Evolutionary conservation across 805 yeast genomes (phyloP).

Genomic region (Wickerhamiella hasegawae): DNA sequence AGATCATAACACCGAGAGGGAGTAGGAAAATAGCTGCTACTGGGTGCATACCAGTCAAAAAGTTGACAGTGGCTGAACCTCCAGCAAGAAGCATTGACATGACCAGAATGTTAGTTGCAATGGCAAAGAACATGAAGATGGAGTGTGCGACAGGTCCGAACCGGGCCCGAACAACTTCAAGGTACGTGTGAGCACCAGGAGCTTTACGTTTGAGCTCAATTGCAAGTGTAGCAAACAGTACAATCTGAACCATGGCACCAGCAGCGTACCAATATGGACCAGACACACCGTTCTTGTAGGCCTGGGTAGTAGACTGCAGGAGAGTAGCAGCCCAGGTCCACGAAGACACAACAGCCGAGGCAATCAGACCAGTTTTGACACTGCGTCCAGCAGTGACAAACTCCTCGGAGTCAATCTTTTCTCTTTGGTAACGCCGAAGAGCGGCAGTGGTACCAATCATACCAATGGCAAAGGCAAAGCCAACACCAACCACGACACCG

Average conservation of each 20-base stretch:
- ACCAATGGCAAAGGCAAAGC: slow-evolving; percentile 43
- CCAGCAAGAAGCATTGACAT: slow-evolving; percentile 88
- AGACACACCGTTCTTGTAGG: slow-evolving; percentile 59
- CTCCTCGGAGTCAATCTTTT: slow-evolving; percentile 82
- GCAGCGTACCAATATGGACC: slow-evolving; percentile 79
- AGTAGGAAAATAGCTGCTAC: slow-evolving; percentile 70
- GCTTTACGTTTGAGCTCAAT: slow-evolving; percentile 80
- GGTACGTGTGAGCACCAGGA: slow-evolving; percentile 81
- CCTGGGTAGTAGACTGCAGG: slow-evolving; percentile 60
- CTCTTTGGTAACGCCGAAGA: slow-evolving; percentile 64
- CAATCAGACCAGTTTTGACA: slow-evolving; percentile 69
- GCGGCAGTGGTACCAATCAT: slow-evolving; percentile 65
- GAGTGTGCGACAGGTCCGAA: slow-evolving; percentile 66
- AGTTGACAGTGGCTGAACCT: slow-evolving; percentile 68
- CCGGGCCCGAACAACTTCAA: slow-evolving; percentile 68
- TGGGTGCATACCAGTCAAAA: slow-evolving; percentile 68
- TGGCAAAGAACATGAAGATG: slow-evolving; percentile 49
- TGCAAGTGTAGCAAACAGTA: slow-evolving; percentile 72
- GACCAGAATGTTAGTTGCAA: slow-evolving; percentile 77
- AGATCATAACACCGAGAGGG: slow-evolving; percentile 64
- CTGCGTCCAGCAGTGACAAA: slow-evolving; percentile 86
- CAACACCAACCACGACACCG: slow-evolving; percentile 79
- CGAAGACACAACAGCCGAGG: slow-evolving; percentile 81
- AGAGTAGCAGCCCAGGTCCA: slow-evolving; percentile 93
- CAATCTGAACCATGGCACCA: slow-evolving; percentile 83